Conservation (phyloP, 257 asterid genomes). For the Craterostigma plantagineum region DNA sequence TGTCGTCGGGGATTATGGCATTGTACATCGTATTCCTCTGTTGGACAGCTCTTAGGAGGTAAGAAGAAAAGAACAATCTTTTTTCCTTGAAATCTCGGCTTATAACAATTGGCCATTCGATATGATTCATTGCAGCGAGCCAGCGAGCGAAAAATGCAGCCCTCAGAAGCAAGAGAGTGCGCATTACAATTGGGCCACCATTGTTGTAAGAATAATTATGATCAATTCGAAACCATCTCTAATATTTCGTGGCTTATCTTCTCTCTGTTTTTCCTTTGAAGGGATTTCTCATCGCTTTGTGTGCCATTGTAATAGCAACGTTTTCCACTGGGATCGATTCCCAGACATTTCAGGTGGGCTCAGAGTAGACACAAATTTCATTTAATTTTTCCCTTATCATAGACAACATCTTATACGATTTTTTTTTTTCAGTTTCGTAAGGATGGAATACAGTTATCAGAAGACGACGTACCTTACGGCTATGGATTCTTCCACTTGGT, state of each 20-base stretch:
- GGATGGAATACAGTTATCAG: slow-evolving; percentile 19
- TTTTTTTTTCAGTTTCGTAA: slow-evolving; percentile 34
- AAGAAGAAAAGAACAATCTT: neutral
- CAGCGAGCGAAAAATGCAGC: slow-evolving; percentile 66
- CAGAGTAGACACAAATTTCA: neutral
- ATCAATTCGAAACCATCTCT: neutral
- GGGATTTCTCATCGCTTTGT: slow-evolving; percentile 68
- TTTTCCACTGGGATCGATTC: slow-evolving; percentile 94
- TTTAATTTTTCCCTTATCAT: neutral
- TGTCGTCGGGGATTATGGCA: slow-evolving; percentile 96
- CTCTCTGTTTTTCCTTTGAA: slow-evolving; percentile 12
- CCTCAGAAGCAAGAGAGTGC: slow-evolving; percentile 29
- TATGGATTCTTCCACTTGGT: slow-evolving; percentile 79
- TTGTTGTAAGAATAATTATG: slow-evolving; percentile 35
- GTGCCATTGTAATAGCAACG: slow-evolving; percentile 77
- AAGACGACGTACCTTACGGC: slow-evolving; percentile 63
- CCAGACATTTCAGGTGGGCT: slow-evolving; percentile 63
- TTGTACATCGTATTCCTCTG: slow-evolving; percentile 78
- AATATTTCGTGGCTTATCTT: neutral
- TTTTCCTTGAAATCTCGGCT: neutral
- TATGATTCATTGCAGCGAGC: slow-evolving; percentile 42
- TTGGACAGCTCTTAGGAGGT: slow-evolving; percentile 95
- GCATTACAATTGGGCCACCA: slow-evolving; percentile 61
- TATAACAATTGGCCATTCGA: slow-evolving; percentile 1
- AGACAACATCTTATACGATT: neutral